phyloP scores from a whole-genome alignment of 208 protist species.

The Crithidia fasciculata region DNA sequence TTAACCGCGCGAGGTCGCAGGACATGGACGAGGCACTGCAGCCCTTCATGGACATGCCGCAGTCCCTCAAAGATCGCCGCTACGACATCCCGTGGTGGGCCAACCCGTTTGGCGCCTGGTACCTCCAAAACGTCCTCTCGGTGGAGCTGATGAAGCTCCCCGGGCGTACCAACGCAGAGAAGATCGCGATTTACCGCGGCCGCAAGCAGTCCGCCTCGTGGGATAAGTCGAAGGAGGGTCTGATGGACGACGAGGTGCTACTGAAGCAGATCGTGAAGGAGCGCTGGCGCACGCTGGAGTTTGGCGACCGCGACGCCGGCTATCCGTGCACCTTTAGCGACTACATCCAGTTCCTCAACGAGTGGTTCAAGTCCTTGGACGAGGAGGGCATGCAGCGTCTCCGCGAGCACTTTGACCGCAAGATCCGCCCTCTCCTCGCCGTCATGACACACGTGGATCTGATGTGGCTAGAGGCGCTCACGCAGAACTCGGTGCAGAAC shows the following conservation, averaged over 20 bases:
- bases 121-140: conserved; percentile 92
- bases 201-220: conserved; percentile 49
- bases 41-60: conserved; percentile 95
- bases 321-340: conserved; percentile 93
- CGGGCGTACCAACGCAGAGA: conserved; percentile 88
- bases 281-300: conserved; percentile 91
- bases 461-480: conserved; percentile 91
- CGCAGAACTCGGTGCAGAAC: conserved; percentile 89
- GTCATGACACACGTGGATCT: conserved; percentile 93
- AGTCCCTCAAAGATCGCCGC: conserved; percentile 90
- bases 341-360: conserved; percentile 94
- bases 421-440: conserved; percentile 90
- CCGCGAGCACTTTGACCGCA: conserved; percentile 92
- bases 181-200: conserved; percentile 88
- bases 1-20: conserved; percentile 82
- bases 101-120: conserved; percentile 94
- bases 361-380: conserved; percentile 94
- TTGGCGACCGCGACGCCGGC: conserved; percentile 88
- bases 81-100: conserved; percentile 95
- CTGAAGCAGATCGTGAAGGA: conserved; percentile 89
- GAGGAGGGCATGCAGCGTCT: conserved; percentile 92
- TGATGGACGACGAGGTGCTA: conserved; percentile 85
- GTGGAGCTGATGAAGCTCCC: conserved; percentile 90
- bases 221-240: conserved; percentile 58
- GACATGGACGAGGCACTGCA: conserved; percentile 94